phyloP scores from a whole-genome alignment of 1,284 basidiomycete species.

The Malassezia sp. region DNA sequence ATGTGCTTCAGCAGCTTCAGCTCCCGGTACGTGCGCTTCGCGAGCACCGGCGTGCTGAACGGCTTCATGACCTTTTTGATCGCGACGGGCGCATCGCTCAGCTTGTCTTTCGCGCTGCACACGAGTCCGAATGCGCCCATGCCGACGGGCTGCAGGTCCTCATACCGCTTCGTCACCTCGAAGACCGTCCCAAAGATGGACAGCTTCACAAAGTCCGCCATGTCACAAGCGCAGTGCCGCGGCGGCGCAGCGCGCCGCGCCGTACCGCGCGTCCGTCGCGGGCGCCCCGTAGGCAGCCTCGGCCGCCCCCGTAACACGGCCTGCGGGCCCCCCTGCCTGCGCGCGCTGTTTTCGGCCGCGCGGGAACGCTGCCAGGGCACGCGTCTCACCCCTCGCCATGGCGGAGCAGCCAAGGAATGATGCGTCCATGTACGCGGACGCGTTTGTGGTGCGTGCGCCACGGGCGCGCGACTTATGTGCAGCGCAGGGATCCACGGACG shows the following conservation, averaged over 20 bases:
- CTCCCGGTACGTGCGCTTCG: slow-evolving; percentile 94
- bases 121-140: slow-evolving; percentile 62
- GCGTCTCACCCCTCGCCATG: no score
- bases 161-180: slow-evolving; percentile 73
- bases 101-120: slow-evolving; percentile 89
- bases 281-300: no score
- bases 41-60: slow-evolving; percentile 92
- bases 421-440: slow-evolving; percentile 22
- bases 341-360: no score
- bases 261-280: no score
- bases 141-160: slow-evolving; percentile 98
- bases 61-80: slow-evolving; percentile 99
- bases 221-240: no score
- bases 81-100: slow-evolving; percentile 84
- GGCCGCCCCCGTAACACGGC: no score
- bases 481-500: slow-evolving; percentile 9
- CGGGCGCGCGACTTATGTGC: not conserved
- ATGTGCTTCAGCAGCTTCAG: slow-evolving; percentile 98
- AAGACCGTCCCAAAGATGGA: slow-evolving; percentile 95
- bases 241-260: no score
- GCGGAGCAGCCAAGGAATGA: no score
- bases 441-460: slow-evolving; percentile 17
- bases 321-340: no score
- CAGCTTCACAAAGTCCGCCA: slow-evolving; percentile 77
- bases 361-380: no score